Percentiles rank a stretch among this genome's conserved stretches.
These are phyloP conservation scores for Powellomyces hirtus DNA, from an alignment of 192 early-diverging fungal species.

Conservation along the genomic window DNA sequence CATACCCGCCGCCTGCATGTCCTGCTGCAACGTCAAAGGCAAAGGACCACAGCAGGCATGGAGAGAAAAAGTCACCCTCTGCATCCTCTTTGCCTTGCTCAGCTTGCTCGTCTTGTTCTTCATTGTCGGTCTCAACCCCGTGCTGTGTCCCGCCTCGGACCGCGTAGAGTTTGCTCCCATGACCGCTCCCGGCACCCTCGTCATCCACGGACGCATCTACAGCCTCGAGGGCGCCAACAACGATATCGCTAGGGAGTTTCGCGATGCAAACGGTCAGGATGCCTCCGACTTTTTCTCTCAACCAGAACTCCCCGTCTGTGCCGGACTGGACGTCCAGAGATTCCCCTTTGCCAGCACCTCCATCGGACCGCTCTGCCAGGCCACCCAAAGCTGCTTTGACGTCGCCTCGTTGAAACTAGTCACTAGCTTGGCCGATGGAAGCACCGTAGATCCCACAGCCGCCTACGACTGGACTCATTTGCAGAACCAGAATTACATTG, in stretches of 20 bases:
- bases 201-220: slow-evolving; percentile 23
- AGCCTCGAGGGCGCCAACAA: not conserved
- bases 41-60: slow-evolving; percentile 48
- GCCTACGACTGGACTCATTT: slow-evolving; percentile 31
- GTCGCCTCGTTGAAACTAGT: slow-evolving; percentile 17
- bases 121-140: slow-evolving; percentile 28
- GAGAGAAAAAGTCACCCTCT: slow-evolving; percentile 54
- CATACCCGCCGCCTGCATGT: slow-evolving; percentile 27
- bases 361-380: slow-evolving; percentile 14
- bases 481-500: slow-evolving; percentile 7
- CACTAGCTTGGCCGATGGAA: slow-evolving; percentile 16
- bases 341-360: slow-evolving; percentile 19
- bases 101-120: slow-evolving; percentile 38
- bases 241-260: not conserved
- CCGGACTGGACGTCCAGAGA: not conserved
- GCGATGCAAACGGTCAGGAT: slow-evolving; percentile 11
- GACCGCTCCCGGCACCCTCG: slow-evolving; percentile 3
- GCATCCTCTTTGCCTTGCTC: slow-evolving; percentile 27
- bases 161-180: not conserved
- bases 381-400: not conserved
- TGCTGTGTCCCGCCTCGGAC: slow-evolving; percentile 25
- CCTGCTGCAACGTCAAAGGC: slow-evolving; percentile 27
- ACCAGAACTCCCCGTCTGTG: not conserved
- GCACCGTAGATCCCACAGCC: slow-evolving; percentile 17
- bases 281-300: slow-evolving; percentile 14